Base-by-base conservation (phyloP, 108 stramenopile genomes). In the Nitzschia sp. region DNA sequence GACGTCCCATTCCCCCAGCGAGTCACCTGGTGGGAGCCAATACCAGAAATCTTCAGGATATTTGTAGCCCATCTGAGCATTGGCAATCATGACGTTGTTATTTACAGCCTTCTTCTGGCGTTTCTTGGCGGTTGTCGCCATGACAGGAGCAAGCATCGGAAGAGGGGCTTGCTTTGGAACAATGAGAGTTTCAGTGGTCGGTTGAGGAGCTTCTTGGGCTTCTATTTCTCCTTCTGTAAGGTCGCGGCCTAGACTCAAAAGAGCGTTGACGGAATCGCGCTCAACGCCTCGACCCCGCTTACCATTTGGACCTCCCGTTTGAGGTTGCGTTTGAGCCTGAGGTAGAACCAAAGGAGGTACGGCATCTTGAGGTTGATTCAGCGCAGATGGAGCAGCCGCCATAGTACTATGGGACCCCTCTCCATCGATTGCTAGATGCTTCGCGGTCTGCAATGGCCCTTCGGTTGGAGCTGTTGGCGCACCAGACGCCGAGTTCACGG, bases 1-100 rank as follows among this genome's bases (percentile, higher is more conserved):
- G 18, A 74, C 74, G 31, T 74, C 74, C 74, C 74, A 74, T 29
- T 74, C 64, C 11, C 74, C 66, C 24, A 74, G 21, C 2, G 53
- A 26, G 36, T 74, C 66, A 31, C 51, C 59, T 8, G 48, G 27
- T 8, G 58, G 31, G 19, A 74, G 33, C 74, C 74, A 74, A 33
- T 74, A 66, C 65, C 58, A 74, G 46, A 74, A 67, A 29, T 74
- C 74, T 8, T 56, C 57, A 26, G 66, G 74, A 42, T 66, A 27
- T 36, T 46, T 15, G 18, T 64, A 62, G 9, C 6, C 31, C 33
- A 18, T 32, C 24, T 21, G 21, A 33, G 27, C 58, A n/a, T 53
- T 53, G 15, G 33, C 57, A 9, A 13, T 6, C 13, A 9, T 6
- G 13, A 6, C 38, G 13, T 68, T 57, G 24, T 34, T 19, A 2